These are phyloP conservation scores for Aureobasidium vineae DNA, from an alignment of 2,329 filamentous ascomycete species.

Conservation along the genomic window DNA sequence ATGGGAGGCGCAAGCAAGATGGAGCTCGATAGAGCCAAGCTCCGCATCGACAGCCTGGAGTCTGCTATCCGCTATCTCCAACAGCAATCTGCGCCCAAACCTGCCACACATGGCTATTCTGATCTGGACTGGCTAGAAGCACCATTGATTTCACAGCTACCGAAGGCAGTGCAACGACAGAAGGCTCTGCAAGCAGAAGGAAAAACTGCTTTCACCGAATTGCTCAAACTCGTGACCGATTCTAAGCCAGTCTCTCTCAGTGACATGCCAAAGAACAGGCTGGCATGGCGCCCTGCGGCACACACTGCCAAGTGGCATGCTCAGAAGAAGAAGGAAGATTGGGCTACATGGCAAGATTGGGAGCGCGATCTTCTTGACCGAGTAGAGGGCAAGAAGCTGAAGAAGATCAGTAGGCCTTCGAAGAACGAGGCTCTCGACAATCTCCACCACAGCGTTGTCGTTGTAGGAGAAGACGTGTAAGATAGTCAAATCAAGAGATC, in stretches of 20 bases:
- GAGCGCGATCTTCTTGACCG: conserved; percentile 33
- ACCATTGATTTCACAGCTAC: conserved; percentile 53
- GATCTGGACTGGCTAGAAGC: conserved; percentile 62
- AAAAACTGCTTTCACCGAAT: conserved; percentile 62
- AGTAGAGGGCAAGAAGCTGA: neutral
- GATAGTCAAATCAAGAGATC: neutral
- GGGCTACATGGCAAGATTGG: conserved; percentile 49
- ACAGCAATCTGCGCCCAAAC: conserved; percentile 55
- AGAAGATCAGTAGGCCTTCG: neutral
- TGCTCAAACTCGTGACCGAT: conserved; percentile 60
- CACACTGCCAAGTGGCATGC: conserved; percentile 65
- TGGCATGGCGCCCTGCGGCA: conserved; percentile 65
- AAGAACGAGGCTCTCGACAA: neutral
- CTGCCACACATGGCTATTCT: conserved; percentile 28
- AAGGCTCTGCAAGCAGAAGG: conserved; percentile 60
- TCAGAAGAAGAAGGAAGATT: conserved; percentile 64
- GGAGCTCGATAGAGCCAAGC: conserved; percentile 71
- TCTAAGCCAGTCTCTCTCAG: conserved; percentile 61
- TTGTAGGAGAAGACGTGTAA: neutral
- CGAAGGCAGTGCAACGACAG: conserved; percentile 41
- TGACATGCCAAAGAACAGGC: conserved; percentile 57
- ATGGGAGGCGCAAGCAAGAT: conserved; percentile 62
- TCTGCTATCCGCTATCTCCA: conserved; percentile 66
- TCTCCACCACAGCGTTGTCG: neutral
- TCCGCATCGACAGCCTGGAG: conserved; percentile 65